Evolutionary conservation across 169 alveolate species (phyloP).

Genomic region (Plasmodium sp.): DNA sequence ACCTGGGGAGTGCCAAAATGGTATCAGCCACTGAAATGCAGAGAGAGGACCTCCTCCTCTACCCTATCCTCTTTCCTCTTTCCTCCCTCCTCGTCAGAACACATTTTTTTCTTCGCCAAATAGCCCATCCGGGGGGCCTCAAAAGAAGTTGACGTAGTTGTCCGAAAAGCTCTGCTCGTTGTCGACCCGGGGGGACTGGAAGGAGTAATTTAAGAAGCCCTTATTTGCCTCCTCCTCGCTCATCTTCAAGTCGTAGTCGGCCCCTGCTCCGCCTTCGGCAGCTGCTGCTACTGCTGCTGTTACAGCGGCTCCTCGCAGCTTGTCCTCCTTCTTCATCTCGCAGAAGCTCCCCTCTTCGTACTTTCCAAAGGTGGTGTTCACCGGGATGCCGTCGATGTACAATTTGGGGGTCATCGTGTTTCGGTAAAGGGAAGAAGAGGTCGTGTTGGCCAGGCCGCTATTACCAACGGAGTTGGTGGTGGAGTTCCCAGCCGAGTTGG

Average conservation of each 20-base stretch:
- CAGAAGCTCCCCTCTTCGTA: neutral
- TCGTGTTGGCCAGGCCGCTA: neutral
- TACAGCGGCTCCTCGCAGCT: neutral
- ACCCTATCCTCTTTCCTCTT: no score
- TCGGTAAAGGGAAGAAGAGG: neutral
- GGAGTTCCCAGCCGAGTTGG: neutral
- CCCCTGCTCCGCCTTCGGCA: neutral
- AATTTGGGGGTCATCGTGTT: neutral
- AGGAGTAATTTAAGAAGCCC: slow-evolving; percentile 13
- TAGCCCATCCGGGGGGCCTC: neutral
- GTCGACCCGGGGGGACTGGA: slow-evolving; percentile 27
- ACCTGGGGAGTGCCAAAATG: neutral
- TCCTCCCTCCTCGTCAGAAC: neutral
- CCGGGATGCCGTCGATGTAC: neutral
- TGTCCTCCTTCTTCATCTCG: neutral
- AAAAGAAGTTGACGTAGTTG: slow-evolving; percentile 43
- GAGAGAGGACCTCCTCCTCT: neutral
- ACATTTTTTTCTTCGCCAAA: neutral
- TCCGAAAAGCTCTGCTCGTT: slow-evolving; percentile 39
- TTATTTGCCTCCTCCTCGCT: slow-evolving; percentile 12
- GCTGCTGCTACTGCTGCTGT: neutral
- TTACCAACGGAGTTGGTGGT: neutral
- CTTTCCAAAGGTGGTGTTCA: neutral
- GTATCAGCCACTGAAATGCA: neutral
- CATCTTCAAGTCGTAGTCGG: neutral